Conservation (phyloP, 257 asterid species). For the Catharanthus roseus region DNA sequence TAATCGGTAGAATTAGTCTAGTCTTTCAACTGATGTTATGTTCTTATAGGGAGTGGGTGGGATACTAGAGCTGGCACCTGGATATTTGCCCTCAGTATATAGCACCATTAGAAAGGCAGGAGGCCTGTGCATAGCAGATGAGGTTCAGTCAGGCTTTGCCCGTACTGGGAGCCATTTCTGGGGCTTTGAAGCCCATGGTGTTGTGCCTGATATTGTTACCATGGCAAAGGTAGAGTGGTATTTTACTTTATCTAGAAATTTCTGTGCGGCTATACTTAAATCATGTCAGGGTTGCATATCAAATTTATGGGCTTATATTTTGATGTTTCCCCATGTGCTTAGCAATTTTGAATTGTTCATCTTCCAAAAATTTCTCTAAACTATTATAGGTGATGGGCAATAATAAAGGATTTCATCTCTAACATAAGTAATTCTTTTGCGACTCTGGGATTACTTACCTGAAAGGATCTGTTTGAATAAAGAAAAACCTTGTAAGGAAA, state of each 20-base stretch:
- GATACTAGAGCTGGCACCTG: slow-evolving; percentile 91
- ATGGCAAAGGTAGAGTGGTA: slow-evolving; percentile 72
- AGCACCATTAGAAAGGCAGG: slow-evolving; percentile 66
- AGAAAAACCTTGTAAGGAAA: not conserved
- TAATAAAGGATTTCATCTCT: not conserved
- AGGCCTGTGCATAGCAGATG: slow-evolving; percentile 95
- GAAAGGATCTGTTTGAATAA: not conserved
- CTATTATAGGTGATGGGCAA: not conserved
- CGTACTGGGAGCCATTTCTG: slow-evolving; percentile 89
- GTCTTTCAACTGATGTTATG: slow-evolving; percentile 6
- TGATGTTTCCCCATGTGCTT: not conserved
- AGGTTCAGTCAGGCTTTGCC: slow-evolving; percentile 92
- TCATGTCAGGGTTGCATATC: not conserved
- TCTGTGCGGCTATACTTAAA: not conserved
- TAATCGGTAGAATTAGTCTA: not conserved
- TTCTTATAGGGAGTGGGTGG: slow-evolving; percentile 90
- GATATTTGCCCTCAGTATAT: slow-evolving; percentile 80
- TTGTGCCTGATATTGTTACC: slow-evolving; percentile 92
- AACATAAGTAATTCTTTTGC: not conserved
- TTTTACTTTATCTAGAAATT: not conserved
- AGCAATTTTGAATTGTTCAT: not conserved
- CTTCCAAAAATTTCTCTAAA: not conserved
- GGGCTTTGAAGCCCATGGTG: slow-evolving; percentile 94
- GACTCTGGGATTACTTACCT: not conserved
- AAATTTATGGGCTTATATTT: not conserved